phyloP scores from a whole-genome alignment of 2,329 filamentous ascomycete genomes.

The Penicillium thymicola region DNA sequence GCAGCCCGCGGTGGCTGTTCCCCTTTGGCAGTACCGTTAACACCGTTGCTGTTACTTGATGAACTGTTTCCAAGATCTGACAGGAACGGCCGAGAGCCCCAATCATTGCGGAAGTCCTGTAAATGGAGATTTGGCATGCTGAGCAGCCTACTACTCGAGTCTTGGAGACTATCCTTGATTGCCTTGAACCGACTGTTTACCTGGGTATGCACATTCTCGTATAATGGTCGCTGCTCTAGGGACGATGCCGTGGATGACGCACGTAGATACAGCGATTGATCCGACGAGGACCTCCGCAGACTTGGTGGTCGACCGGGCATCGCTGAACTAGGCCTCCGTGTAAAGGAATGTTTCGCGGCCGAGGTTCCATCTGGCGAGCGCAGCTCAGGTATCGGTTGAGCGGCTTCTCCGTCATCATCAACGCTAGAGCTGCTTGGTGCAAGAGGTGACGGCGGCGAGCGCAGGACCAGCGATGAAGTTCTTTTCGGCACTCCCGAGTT shows the following conservation, averaged over 20 bases:
- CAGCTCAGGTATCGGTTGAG: conserved; percentile 32
- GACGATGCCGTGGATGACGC: conserved; percentile 76
- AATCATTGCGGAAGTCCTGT: conserved; percentile 37
- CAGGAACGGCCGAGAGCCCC: conserved; percentile 33
- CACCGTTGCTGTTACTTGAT: conserved; percentile 10
- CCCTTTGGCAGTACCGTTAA: conserved; percentile 11
- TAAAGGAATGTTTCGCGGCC: conserved; percentile 34
- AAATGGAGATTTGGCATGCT: conserved; percentile 47
- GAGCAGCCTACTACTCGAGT: conserved; percentile 68
- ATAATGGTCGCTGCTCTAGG: conserved; percentile 77
- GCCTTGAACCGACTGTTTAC: conserved; percentile 88
- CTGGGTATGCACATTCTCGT: conserved; percentile 75
- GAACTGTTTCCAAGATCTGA: conserved; percentile 25
- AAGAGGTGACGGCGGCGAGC: conserved; percentile 1
- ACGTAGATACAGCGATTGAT: conserved; percentile 71
- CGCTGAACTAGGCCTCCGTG: conserved; percentile 26
- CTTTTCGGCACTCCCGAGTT: background rate
- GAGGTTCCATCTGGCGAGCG: conserved; percentile 26
- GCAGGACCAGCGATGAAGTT: conserved; percentile 20
- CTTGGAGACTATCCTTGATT: conserved; percentile 80
- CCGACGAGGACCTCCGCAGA: conserved; percentile 64
- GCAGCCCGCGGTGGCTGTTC: conserved; percentile 1
- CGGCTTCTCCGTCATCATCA: conserved; percentile 28
- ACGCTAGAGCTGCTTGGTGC: conserved; percentile 10
- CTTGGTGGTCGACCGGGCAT: conserved; percentile 26